phyloP scores from a whole-genome alignment of 78 protist genomes.

The Dictyostelium intermedium region DNA sequence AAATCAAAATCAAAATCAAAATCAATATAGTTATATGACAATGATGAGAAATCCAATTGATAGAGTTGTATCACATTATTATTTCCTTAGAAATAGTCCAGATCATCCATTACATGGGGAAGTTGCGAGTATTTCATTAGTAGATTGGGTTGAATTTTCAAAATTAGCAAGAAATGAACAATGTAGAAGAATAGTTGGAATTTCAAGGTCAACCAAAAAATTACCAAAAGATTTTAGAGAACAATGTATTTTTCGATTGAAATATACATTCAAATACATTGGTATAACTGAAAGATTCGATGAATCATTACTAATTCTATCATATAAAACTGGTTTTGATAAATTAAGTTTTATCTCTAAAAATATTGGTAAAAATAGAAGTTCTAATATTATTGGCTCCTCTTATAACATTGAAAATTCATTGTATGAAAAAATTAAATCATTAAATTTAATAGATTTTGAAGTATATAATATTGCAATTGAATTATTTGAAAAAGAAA shows the following conservation, averaged over 20 bases:
- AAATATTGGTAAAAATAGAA: conserved; percentile 10
- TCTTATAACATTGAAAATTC: not conserved
- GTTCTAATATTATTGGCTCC: not conserved
- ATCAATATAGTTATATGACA: conserved; percentile 17
- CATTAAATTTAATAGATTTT: conserved; percentile 8
- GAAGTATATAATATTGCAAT: not conserved
- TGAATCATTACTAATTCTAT: conserved; percentile 10
- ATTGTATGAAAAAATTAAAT: not conserved
- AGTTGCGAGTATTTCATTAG: not conserved
- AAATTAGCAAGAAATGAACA: conserved; percentile 17
- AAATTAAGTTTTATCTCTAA: not conserved
- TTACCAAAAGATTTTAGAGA: not conserved
- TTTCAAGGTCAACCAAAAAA: not conserved
- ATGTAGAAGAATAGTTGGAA: conserved; percentile 28
- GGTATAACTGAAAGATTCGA: conserved; percentile 50
- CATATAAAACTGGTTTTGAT: conserved; percentile 10
- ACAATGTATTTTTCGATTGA: not conserved
- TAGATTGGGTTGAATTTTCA: conserved; percentile 16
- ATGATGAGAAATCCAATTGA: conserved; percentile 51
- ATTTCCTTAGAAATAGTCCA: not conserved
- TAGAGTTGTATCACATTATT: conserved; percentile 39
- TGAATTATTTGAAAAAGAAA: conserved; percentile 32
- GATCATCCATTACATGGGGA: conserved; percentile 6
- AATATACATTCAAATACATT: conserved; percentile 16
- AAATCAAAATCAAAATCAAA: not conserved